Conservation (phyloP, 345 rosid genomes). For the Passiflora organensis region DNA sequence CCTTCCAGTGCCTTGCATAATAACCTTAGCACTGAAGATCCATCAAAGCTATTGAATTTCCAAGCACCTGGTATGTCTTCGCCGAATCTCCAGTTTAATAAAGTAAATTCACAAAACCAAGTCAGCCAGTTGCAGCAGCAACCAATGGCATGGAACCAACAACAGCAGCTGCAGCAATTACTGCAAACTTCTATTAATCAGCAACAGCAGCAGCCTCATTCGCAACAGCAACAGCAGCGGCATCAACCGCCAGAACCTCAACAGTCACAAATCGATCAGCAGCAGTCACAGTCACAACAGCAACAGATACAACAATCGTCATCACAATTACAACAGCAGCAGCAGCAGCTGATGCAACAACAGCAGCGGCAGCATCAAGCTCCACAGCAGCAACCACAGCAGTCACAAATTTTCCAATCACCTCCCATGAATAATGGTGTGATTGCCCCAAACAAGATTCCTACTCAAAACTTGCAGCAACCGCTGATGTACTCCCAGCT, state of each 20-base stretch:
- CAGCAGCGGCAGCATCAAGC: constrained; percentile 14
- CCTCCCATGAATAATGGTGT: constrained; percentile 42
- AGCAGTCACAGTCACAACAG: constrained; percentile 23
- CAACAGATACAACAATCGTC: constrained; percentile 32
- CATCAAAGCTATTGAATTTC: constrained; percentile 76
- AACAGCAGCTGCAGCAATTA: constrained; percentile 57
- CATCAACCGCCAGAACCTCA: constrained; percentile 35
- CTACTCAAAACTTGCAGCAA: constrained; percentile 44
- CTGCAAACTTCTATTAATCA: constrained; percentile 33
- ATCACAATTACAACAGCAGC: constrained; percentile 30
- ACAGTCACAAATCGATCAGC: constrained; percentile 16
- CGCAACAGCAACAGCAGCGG: constrained; percentile 29
- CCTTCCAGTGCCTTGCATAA: constrained; percentile 49
- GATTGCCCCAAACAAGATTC: constrained; percentile 41
- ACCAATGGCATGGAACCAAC: constrained; percentile 58
- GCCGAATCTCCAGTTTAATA: constrained; percentile 57
- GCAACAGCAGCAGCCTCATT: constrained; percentile 28
- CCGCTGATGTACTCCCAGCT: constrained; percentile 43
- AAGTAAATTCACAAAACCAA: constrained; percentile 49
- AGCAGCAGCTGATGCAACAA: constrained; percentile 12
- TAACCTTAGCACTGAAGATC: constrained; percentile 59
- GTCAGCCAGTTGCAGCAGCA: constrained; percentile 55
- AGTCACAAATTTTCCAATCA: constrained; percentile 40
- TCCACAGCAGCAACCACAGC: constrained; percentile 21
- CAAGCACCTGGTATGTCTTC: constrained; percentile 56